phyloP scores from a whole-genome alignment of 176 grass and related monocot genomes.

The Zoysia japonica region DNA sequence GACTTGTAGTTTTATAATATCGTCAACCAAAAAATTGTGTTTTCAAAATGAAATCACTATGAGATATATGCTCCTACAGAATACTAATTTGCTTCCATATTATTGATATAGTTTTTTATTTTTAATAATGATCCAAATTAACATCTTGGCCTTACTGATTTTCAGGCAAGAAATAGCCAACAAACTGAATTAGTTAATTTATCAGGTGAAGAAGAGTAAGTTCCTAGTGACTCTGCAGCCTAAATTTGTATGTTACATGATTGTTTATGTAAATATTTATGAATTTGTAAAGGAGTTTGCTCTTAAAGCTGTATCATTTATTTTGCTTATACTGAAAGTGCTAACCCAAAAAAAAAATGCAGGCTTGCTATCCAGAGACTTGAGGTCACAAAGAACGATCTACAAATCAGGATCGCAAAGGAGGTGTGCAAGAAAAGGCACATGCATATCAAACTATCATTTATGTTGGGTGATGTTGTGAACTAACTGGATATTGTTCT shows the following conservation, averaged over 20 bases:
- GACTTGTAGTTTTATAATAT: constrained; percentile 8
- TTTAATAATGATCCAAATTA: background rate
- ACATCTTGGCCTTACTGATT: constrained; percentile 33
- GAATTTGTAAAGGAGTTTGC: constrained; percentile 21
- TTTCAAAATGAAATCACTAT: constrained; percentile 6
- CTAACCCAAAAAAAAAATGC: constrained; percentile 22
- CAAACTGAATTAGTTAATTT: constrained; percentile 77
- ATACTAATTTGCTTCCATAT: constrained; percentile 3
- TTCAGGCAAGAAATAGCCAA: constrained; percentile 80
- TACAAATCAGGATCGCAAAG: constrained; percentile 90
- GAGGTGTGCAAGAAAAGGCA: constrained; percentile 59
- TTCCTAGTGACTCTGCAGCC: constrained; percentile 26
- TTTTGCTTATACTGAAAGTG: constrained; percentile 28
- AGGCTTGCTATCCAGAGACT: constrained; percentile 99
- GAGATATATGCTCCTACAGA: constrained; percentile 20
- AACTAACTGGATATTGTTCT: constrained; percentile 55
- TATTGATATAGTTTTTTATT: constrained; percentile 14
- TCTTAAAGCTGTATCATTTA: constrained; percentile 20
- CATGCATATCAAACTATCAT: constrained; percentile 5
- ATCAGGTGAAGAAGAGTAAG: constrained; percentile 98
- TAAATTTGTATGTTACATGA: constrained; percentile 15
- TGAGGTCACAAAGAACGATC: constrained; percentile 90
- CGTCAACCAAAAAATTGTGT: background rate
- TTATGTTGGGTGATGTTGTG: constrained; percentile 26
- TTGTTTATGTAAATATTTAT: background rate